Conservation (phyloP, 2,329 filamentous ascomycete genomes). For the Aureobasidium sp. region DNA sequence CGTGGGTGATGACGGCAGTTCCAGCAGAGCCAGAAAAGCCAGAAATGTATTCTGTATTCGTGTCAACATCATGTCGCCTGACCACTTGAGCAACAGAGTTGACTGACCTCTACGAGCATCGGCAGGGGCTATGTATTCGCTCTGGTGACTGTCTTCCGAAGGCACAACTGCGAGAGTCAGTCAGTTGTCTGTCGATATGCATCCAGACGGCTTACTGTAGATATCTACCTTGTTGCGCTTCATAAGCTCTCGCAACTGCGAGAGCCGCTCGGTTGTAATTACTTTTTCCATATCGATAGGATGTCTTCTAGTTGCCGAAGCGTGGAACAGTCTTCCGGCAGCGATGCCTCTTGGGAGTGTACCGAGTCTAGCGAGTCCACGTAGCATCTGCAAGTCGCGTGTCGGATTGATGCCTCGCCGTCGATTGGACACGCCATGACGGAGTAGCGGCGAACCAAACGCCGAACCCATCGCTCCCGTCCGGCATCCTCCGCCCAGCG, state of each 20-base stretch:
- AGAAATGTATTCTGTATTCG: conserved; percentile 62
- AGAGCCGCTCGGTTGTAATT: conserved; percentile 67
- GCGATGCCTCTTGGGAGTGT: conserved; percentile 1
- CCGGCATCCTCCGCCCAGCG: not conserved
- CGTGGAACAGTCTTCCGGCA: conserved; percentile 17
- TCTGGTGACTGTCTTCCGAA: conserved; percentile 94
- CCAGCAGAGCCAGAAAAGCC: conserved; percentile 94
- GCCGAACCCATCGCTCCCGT: not conserved
- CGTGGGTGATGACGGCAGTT: conserved; percentile 76
- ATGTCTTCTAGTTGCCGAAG: conserved; percentile 15
- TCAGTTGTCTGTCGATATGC: conserved; percentile 29
- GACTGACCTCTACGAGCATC: conserved; percentile 68
- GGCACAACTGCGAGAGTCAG: conserved; percentile 62
- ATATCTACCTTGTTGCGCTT: conserved; percentile 76
- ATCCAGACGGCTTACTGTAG: conserved; percentile 58
- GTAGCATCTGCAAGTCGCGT: conserved; percentile 9
- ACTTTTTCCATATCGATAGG: conserved; percentile 61
- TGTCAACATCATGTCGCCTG: not conserved
- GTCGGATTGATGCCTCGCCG: not conserved
- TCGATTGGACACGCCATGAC: conserved; percentile 2
- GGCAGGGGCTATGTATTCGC: conserved; percentile 95
- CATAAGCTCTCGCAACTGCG: conserved; percentile 76
- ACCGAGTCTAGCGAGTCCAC: not conserved
- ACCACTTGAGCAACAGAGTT: not conserved
- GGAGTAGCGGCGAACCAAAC: not conserved